phyloP scores from a whole-genome alignment of 495 filamentous ascomycete species.

The Lophiostoma macrostomum region DNA sequence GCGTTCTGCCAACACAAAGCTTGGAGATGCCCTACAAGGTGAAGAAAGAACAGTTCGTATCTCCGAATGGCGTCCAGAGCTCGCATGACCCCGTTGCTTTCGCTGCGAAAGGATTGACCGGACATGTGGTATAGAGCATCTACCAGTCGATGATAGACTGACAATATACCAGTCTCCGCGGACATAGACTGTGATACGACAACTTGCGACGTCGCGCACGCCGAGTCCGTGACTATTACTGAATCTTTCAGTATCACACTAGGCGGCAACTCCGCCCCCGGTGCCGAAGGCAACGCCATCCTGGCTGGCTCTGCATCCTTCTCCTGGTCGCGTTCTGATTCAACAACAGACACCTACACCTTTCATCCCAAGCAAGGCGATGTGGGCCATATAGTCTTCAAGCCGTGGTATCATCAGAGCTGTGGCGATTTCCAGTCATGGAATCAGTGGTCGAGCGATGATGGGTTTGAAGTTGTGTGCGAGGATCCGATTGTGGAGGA shows the following conservation, averaged over 20 bases:
- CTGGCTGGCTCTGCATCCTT: not conserved
- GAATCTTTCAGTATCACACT: slow-evolving; percentile 1
- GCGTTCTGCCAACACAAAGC: not conserved
- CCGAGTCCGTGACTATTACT: not conserved
- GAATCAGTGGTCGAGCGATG: not conserved
- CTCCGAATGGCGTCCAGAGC: not conserved
- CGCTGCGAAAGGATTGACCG: too few species aligned
- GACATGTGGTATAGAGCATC: too few species aligned
- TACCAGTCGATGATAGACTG: not conserved
- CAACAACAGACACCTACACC: not conserved
- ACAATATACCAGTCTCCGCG: slow-evolving; percentile 1
- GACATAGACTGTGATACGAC: not conserved
- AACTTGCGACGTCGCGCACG: slow-evolving; percentile 1
- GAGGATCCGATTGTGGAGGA: not conserved
- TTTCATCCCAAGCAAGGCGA: not conserved
- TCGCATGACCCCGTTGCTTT: not conserved
- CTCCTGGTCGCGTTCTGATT: not conserved
- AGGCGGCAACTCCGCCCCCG: not conserved
- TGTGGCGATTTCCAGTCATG: not conserved
- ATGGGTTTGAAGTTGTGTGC: not conserved
- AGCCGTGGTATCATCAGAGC: not conserved
- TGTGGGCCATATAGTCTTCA: not conserved
- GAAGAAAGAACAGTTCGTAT: not conserved
- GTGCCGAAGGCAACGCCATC: not conserved
- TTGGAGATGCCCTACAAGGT: slow-evolving; percentile 4